Conservation (phyloP, 805 yeast genomes). For the Cyberlindnera bimundalis region DNA sequence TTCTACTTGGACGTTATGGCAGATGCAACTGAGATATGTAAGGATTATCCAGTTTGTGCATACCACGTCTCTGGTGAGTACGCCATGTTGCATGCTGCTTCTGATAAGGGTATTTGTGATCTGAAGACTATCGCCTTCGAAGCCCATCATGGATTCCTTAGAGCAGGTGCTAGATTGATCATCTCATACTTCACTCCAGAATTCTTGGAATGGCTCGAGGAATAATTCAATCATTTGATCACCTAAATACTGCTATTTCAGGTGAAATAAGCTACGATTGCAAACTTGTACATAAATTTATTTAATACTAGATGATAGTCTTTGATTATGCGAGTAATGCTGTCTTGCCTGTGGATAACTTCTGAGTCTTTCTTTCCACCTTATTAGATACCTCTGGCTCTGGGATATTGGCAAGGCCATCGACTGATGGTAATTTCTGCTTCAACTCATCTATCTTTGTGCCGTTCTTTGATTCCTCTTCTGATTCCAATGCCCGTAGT, state of each 20-base stretch:
- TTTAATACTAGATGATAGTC: too few species aligned
- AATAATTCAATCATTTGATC: constrained; percentile 6
- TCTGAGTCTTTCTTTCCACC: constrained; percentile 17
- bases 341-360: constrained; percentile 18
- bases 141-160: constrained; percentile 81
- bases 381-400: constrained; percentile 14
- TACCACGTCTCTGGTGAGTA: constrained; percentile 97
- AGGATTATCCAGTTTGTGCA: constrained; percentile 85
- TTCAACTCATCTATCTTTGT: constrained; percentile 1
- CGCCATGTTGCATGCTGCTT: constrained; percentile 98
- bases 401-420: constrained; percentile 19
- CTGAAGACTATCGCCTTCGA: constrained; percentile 77
- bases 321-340: constrained; percentile 18
- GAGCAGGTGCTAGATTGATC: constrained; percentile 94
- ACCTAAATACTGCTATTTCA: too few species aligned
- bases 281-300: neutral
- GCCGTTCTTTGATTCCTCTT: constrained; percentile 1
- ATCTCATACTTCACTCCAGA: constrained; percentile 95
- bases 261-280: too few species aligned
- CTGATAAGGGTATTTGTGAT: constrained; percentile 90
- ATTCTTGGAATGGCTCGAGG: constrained; percentile 85
- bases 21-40: constrained; percentile 80
- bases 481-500: constrained; percentile 43
- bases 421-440: constrained; percentile 24
- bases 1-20: constrained; percentile 88